Base-by-base conservation (phyloP, 2,329 filamentous ascomycete species). In the Hymenoscyphus infarciens region DNA sequence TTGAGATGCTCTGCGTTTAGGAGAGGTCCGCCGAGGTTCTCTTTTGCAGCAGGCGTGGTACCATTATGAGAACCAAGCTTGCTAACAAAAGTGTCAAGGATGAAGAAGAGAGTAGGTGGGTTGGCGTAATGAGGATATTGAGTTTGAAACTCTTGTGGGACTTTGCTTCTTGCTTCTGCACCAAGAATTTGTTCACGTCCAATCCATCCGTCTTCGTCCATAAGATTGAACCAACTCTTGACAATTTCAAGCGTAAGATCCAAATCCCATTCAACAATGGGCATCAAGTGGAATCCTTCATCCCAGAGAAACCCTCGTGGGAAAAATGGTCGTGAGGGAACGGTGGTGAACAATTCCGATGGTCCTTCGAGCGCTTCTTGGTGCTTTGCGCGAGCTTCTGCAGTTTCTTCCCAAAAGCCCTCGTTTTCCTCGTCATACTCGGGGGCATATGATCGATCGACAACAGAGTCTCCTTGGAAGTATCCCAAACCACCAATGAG, bases 121-220 rank as follows among this genome's bases (percentile, higher is more conserved):
- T 99, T 99, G 59, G 95, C 95, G 72, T 97, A 97, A 75, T 98
- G 93, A 27, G 95, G 94, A 74, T 98, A 98, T 74, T 98, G 95
- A 15, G 92, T 85, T 71, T 96, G 93, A 75, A 99, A 99, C 76
- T 98, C 93, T 4, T 82, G 76, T 0, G 95, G 95, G 1, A 99
- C 95, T 77, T 97, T 98, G 82, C 90, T 97, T 66, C 94, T 87
- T 56, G 95, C 95, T 78, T 99, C 95, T 2, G 84, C 77, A 1
- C 95, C 95, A 1, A 99, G 84, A 64, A 99, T 98, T 77, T 97
- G 93, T 79, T 99, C 95, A 59, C 95, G 89, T 2, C 88, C 91
- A 73, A 99, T 98, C 95, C 95, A 99, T 60, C 95, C 95, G 74
- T 98, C 92, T 16, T 95, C 90, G 68, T 99, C 95, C 85, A 98